These are phyloP conservation scores for Penicillium sp. DNA, from an alignment of 2,329 filamentous ascomycete genomes.

Conservation along the genomic window DNA sequence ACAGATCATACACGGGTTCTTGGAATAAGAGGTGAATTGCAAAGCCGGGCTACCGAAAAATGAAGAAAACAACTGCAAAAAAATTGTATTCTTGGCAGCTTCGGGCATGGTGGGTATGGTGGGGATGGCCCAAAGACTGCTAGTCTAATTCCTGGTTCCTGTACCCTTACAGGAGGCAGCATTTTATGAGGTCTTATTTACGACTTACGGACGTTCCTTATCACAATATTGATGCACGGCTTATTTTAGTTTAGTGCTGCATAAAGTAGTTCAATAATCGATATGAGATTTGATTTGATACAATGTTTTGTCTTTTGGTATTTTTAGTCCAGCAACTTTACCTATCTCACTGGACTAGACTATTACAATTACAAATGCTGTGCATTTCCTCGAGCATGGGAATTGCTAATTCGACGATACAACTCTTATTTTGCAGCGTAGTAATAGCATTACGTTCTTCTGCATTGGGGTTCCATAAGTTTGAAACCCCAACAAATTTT, in stretches of 20 bases:
- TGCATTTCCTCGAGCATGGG: too few species aligned
- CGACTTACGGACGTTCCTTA: constrained; percentile 32
- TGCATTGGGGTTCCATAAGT: too few species aligned
- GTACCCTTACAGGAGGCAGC: constrained; percentile 17
- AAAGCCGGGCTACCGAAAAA: constrained; percentile 4
- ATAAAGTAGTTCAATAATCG: constrained; percentile 24
- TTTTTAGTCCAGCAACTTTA: too few species aligned
- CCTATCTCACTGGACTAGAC: too few species aligned
- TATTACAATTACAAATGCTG: too few species aligned
- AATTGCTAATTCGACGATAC: too few species aligned
- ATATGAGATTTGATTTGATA: constrained; percentile 5
- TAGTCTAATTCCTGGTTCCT: constrained; percentile 16
- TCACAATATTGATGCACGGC: constrained; percentile 16
- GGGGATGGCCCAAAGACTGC: constrained; percentile 9
- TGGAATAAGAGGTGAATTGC: background rate
- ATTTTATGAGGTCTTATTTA: constrained; percentile 21
- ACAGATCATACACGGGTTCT: background rate
- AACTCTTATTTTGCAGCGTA: too few species aligned
- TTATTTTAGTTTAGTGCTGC: constrained; percentile 25
- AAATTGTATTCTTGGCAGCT: constrained; percentile 21
- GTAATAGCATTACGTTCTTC: too few species aligned
- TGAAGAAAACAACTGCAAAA: constrained; percentile 18
- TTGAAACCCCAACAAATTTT: too few species aligned
- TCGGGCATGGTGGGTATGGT: constrained; percentile 7
- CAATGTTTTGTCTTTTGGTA: too few species aligned